Evolutionary conservation across 495 filamentous ascomycete genomes (phyloP).

Genomic region (Collariella sp.): DNA sequence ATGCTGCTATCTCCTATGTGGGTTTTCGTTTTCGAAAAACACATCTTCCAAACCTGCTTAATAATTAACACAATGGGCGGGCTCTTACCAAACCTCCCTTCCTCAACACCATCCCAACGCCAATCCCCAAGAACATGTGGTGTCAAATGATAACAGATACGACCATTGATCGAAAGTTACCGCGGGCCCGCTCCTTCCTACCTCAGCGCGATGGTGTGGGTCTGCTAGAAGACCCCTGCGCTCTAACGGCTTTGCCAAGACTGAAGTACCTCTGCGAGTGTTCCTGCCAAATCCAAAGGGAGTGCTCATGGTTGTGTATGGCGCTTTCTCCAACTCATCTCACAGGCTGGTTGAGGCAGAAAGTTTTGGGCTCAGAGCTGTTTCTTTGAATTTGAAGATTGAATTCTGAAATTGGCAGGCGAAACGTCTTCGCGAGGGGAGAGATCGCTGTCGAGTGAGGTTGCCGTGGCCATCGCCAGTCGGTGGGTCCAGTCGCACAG

Average conservation of each 20-base stretch:
- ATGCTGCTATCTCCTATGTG: neutral
- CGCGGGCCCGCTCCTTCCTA: neutral
- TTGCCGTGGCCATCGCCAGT: slow-evolving; percentile 1
- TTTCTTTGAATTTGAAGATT: no score
- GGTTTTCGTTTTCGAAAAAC: neutral
- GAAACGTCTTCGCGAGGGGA: no score
- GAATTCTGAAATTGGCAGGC: no score
- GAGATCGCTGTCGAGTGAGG: no score
- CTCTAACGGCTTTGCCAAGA: slow-evolving; percentile 8
- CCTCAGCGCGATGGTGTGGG: neutral
- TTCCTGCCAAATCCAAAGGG: neutral
- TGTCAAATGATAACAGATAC: no score
- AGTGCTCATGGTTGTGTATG: no score
- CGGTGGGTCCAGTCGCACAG: no score
- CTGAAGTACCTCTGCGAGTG: neutral
- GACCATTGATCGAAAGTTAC: neutral
- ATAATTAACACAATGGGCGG: slow-evolving; percentile 1
- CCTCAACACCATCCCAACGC: neutral
- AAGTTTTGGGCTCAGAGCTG: no score
- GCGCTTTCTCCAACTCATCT: no score
- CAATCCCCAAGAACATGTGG: neutral
- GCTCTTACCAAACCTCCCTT: neutral
- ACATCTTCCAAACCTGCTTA: neutral
- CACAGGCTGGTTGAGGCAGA: no score
- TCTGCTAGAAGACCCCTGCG: neutral